Base-by-base conservation (phyloP, 768 basidiomycete genomes). In the Trametes punicea region DNA sequence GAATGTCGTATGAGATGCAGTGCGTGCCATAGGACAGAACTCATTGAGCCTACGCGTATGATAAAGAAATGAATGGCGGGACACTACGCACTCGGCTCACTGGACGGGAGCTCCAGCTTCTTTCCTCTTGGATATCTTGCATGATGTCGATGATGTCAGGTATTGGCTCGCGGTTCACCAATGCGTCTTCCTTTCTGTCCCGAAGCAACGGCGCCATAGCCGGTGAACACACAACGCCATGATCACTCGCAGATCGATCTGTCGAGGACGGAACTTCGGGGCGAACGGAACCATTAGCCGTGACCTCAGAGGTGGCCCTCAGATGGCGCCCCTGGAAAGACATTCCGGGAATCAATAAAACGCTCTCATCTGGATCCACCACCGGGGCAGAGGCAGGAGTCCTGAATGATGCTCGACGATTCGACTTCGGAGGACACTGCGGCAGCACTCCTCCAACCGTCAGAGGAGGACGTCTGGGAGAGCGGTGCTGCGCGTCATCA, bases 401-500 rank as follows among this genome's bases (percentile, higher is more conserved):
- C 21, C 23, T 59, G 41, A 59, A 53, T 8, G 57, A 59, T 3
- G 25, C 26, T 9, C 52, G 46, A 30, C 45, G 53, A 7, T 45
- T 21, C 11, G 33, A 40, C 48, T 40, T 55, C 7, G 53, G 30
- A 20, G 42, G 39, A 20, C 21, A 18, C 27, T 49, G 52, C 9
- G 47, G 52, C 42, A 59, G 23, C 20, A 42, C 18, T 36, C 51
- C 57, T 27, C 47, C 47, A 11, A 54, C 21, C 25, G 57, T 21
- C 42, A 55, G 23, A n/a, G 31, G 11, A n/a, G 51, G 41, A 20
- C 52, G 53, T 51, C 48, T 46, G 30, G 58, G 58, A 47, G 58
- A 55, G 40, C 53, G 58, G 29, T 51, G 45, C 33, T 46, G 42
- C 25, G 36, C 31, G 48, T 60, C 58, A 44, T 48, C 51, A 10